Evolutionary conservation across 768 basidiomycete genomes (phyloP), one percentile per base, ranked within the genome.

Genomic region (Hericium erinaceus): DNA sequence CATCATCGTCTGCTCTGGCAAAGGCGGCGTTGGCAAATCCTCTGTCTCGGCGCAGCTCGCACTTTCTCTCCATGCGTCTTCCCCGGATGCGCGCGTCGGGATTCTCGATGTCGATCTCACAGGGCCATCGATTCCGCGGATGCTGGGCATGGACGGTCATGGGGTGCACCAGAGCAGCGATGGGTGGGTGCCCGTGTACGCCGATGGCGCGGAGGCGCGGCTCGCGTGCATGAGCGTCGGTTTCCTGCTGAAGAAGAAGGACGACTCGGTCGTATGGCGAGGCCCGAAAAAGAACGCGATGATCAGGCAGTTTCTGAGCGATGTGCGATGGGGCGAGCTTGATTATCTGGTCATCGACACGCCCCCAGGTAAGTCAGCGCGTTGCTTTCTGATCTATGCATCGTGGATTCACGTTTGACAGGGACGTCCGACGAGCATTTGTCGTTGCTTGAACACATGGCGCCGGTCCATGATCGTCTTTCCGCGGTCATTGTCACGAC

Each of bases 401-500:
- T 26, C 33, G 33, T 10, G 33, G 18, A 8, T 26, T 48, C 39
- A 54, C 10, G 41, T 39, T 48, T 39, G 24, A n/a, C 65, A 99
- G 95, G 97, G 38, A 99, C 97, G 41, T 98, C 97, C 20, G 97
- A 99, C 74, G 97, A 99, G 69, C 97, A 98, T 74, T 79, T 99
- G 48, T 97, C 95, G 39, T 77, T 99, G 51, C 76, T 98, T 61
- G 95, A 98, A 65, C 94, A 98, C 67, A 80, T 98, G 67, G 84
- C 90, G 24, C 92, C 93, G 0, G 77, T 91, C 16, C 88, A 87
- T 65, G 75, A 81, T 60, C 81, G 85, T 44, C 69, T 98, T 59
- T 85, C 87, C 48, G 86, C 92, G 33, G 78, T 98, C 58, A 82
- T 99, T 59, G 95, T 99, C 63, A 97, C 97, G 37, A 98, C 97